Percentiles rank a stretch among this genome's conserved stretches.
phyloP scores from a whole-genome alignment of 805 yeast genomes.

The Hanseniaspora mollemarum region DNA sequence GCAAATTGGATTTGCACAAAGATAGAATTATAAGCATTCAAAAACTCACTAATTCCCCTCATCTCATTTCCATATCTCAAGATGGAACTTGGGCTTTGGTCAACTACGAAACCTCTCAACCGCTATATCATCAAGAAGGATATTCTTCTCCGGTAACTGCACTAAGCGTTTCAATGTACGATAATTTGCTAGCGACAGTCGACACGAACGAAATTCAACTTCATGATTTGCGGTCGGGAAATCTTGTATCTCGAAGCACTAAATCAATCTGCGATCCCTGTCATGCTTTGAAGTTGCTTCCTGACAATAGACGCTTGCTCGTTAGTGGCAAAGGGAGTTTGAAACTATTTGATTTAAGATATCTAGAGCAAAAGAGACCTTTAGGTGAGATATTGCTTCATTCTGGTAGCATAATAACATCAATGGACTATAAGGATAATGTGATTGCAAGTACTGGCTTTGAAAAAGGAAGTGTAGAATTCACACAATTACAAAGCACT shows the following conservation, averaged over 20 bases:
- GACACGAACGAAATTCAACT: neutral
- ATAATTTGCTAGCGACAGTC: neutral
- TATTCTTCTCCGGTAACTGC: neutral
- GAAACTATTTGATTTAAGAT: conserved; percentile 9
- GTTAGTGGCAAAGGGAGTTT: neutral
- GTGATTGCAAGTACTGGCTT: conserved; percentile 2
- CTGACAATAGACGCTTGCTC: neutral
- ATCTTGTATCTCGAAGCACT: neutral
- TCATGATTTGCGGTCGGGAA: conserved; percentile 10
- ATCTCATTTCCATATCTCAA: conserved; percentile 1
- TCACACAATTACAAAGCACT: neutral
- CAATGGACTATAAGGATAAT: neutral
- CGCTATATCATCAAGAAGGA: conserved; percentile 7
- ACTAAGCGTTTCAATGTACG: neutral
- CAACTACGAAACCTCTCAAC: neutral
- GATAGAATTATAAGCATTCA: conserved; percentile 6
- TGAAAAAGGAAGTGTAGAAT: conserved; percentile 3
- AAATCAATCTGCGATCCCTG: neutral
- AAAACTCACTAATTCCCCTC: neutral
- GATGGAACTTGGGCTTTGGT: conserved; percentile 8
- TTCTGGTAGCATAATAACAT: conserved; percentile 8
- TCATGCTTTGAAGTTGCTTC: neutral
- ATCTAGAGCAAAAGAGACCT: neutral
- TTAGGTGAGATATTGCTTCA: neutral
- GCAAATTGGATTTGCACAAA: neutral